phyloP scores from a whole-genome alignment of 2,329 filamentous ascomycete species.

The Penicillium psychrosexuale region DNA sequence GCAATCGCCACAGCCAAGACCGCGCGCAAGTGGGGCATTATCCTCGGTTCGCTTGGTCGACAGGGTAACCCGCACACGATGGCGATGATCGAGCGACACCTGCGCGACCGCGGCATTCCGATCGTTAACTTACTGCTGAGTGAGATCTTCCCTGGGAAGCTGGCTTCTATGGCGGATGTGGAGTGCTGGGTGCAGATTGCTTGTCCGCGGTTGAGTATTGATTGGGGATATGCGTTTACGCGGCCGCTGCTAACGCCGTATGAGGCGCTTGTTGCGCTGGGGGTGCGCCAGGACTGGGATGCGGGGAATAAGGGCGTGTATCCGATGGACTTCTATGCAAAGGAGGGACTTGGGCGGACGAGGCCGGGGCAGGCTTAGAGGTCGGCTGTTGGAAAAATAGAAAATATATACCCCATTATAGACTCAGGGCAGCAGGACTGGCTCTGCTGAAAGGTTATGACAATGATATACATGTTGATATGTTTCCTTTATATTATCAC shows the following conservation, averaged over 20 bases:
- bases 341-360: conserved; percentile 82
- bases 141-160: conserved; percentile 94
- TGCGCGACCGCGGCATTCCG: conserved; percentile 69
- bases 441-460: neutral
- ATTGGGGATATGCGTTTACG: conserved; percentile 97
- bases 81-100: conserved; percentile 74
- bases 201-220: conserved; percentile 93
- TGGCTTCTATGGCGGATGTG: conserved; percentile 89
- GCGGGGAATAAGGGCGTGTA: conserved; percentile 64
- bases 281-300: conserved; percentile 71
- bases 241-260: conserved; percentile 88
- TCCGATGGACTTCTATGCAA: conserved; percentile 98
- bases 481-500: neutral
- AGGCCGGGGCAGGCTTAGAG: conserved; percentile 43
- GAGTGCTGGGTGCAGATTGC: conserved; percentile 99
- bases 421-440: conserved; percentile 15
- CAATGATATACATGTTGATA: conserved; percentile 1
- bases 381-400: neutral
- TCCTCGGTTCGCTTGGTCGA: conserved; percentile 84
- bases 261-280: conserved; percentile 88
- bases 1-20: conserved; percentile 73
- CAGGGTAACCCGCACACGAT: conserved; percentile 96
- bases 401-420: conserved; percentile 14
- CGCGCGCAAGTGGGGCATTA: conserved; percentile 90
- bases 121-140: conserved; percentile 83